Conservation (phyloP, 2,329 filamentous ascomycete genomes). For the Westerdykella aurantiaca region DNA sequence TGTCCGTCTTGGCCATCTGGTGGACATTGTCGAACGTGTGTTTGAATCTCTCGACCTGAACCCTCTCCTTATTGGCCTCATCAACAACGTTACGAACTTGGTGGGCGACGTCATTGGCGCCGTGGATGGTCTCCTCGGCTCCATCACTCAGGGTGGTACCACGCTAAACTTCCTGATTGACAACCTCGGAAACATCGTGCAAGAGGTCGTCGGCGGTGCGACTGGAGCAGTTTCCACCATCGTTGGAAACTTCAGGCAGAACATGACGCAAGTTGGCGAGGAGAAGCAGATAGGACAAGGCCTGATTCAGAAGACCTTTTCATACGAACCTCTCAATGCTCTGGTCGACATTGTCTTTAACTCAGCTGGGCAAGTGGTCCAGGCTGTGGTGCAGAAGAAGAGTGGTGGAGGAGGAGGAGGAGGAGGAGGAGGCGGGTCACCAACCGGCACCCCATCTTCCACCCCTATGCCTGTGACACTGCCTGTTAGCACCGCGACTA, state of each 20-base stretch:
- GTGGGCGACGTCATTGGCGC: slow-evolving; percentile 52
- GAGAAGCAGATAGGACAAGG: slow-evolving; percentile 35
- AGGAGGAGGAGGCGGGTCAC: slow-evolving; percentile 4
- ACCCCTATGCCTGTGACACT: slow-evolving; percentile 28
- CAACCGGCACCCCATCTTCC: slow-evolving; percentile 15
- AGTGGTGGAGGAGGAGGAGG: slow-evolving; percentile 3
- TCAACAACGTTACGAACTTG: slow-evolving; percentile 50
- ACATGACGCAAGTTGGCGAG: slow-evolving; percentile 52
- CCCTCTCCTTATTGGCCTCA: slow-evolving; percentile 52
- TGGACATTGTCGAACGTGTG: slow-evolving; percentile 57
- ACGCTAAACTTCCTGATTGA: slow-evolving; percentile 54
- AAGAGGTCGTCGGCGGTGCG: slow-evolving; percentile 49
- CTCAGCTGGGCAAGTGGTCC: slow-evolving; percentile 50
- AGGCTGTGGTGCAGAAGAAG: slow-evolving; percentile 41
- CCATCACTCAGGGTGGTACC: slow-evolving; percentile 52
- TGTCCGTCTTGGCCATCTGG: slow-evolving; percentile 55
- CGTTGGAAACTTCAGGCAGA: slow-evolving; percentile 53
- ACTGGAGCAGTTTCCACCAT: slow-evolving; percentile 46
- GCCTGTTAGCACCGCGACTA: slow-evolving; percentile 22
- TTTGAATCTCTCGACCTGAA: slow-evolving; percentile 56
- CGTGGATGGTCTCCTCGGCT: slow-evolving; percentile 55
- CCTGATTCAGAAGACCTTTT: slow-evolving; percentile 48
- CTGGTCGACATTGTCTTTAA: slow-evolving; percentile 54
- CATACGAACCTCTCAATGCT: slow-evolving; percentile 46
- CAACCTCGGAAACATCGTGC: slow-evolving; percentile 59